Conservation (phyloP, 2,329 filamentous ascomycete species). For the Apiospora hydei region DNA sequence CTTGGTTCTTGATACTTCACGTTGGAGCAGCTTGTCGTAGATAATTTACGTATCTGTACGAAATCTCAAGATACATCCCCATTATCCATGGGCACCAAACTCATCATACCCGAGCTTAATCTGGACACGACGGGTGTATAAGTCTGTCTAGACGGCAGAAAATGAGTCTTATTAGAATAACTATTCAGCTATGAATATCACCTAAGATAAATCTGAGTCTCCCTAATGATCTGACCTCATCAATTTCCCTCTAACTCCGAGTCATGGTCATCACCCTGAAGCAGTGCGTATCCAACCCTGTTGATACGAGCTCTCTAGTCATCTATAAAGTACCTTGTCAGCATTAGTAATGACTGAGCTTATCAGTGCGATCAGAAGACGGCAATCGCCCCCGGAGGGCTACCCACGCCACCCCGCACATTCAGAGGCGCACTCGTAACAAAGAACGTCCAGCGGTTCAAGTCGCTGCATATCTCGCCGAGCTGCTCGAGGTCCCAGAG, state of each 20-base stretch:
- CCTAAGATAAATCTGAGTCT: not conserved
- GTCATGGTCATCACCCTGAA: not conserved
- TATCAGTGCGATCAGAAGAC: constrained; percentile 27
- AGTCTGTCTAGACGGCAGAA: no score
- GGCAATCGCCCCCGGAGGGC: constrained; percentile 33
- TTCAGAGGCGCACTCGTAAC: constrained; percentile 33
- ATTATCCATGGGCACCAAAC: no score
- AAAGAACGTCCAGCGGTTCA: constrained; percentile 33
- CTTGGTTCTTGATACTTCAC: no score
- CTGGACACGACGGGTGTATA: no score
- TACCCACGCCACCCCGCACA: constrained; percentile 30
- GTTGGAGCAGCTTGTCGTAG: no score
- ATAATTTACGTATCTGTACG: no score
- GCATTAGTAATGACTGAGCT: not conserved
- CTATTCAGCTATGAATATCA: not conserved
- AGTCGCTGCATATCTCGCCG: not conserved
- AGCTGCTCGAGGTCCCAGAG: constrained; percentile 33
- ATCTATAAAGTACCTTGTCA: not conserved
- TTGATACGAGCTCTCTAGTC: not conserved
- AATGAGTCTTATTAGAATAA: no score
- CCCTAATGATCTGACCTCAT: not conserved
- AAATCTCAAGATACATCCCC: no score
- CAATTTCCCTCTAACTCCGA: not conserved
- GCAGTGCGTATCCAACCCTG: not conserved
- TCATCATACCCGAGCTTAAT: no score